Conservation (phyloP, 2,329 filamentous ascomycete species). For the Fusarium algeriense region DNA sequence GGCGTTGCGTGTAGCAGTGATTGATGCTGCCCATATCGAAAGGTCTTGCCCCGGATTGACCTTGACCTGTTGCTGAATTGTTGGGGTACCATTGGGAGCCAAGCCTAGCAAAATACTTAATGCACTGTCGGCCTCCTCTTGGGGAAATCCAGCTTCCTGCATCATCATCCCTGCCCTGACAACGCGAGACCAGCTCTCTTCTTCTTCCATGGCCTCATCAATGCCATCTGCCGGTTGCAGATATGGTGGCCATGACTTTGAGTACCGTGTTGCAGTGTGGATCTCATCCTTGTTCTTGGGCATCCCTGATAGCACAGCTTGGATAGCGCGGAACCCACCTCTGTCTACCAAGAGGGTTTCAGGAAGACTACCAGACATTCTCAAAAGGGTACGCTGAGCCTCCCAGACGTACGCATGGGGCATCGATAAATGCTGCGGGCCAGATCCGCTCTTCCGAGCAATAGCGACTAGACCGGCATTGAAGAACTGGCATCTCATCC, state of each 20-base stretch:
- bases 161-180: slow-evolving; percentile 66
- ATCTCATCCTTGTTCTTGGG: slow-evolving; percentile 65
- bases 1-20: slow-evolving; percentile 70
- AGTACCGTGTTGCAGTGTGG: slow-evolving; percentile 61
- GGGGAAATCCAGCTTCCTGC: slow-evolving; percentile 68
- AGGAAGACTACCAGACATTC: slow-evolving; percentile 62
- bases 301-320: slow-evolving; percentile 64
- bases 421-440: slow-evolving; percentile 40
- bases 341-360: slow-evolving; percentile 64
- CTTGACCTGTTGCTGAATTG: slow-evolving; percentile 62
- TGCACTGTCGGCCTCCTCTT: slow-evolving; percentile 60
- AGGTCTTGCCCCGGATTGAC: slow-evolving; percentile 35
- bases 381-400: slow-evolving; percentile 66
- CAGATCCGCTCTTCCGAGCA: slow-evolving; percentile 43
- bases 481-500: slow-evolving; percentile 50
- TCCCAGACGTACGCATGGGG: slow-evolving; percentile 62
- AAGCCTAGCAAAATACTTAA: slow-evolving; percentile 67
- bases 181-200: slow-evolving; percentile 67
- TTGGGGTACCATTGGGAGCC: slow-evolving; percentile 63
- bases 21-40: slow-evolving; percentile 66
- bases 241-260: slow-evolving; percentile 71
- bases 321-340: slow-evolving; percentile 66
- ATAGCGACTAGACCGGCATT: slow-evolving; percentile 48
- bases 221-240: slow-evolving; percentile 68
- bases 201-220: slow-evolving; percentile 64